These are phyloP conservation scores for Skeletonema menzelii DNA, from an alignment of 108 stramenopile genomes.

Conservation along the genomic window DNA sequence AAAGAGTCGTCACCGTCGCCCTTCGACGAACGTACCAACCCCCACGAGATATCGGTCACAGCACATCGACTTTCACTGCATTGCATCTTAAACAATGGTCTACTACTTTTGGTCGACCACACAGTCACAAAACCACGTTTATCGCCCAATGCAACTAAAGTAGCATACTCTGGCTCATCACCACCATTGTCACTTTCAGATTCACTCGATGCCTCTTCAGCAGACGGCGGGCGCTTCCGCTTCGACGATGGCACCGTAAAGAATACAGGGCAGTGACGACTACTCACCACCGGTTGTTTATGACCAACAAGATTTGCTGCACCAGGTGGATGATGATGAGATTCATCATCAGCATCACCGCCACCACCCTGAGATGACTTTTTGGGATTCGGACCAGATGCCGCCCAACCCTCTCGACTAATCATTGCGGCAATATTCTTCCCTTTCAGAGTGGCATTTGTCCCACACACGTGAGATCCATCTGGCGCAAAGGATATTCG, in stretches of 20 bases:
- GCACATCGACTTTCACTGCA: constrained; percentile 83
- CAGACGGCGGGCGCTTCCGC: background rate
- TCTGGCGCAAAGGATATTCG: constrained; percentile 86
- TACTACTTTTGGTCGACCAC: constrained; percentile 74
- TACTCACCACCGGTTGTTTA: constrained; percentile 84
- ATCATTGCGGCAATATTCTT: constrained; percentile 89
- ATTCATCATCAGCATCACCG: background rate
- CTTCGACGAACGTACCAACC: constrained; percentile 34
- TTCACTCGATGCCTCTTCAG: constrained; percentile 10
- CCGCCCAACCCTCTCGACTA: constrained; percentile 84
- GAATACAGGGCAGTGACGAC: constrained; percentile 79
- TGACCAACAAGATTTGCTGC: constrained; percentile 91
- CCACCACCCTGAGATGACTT: constrained; percentile 5
- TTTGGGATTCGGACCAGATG: constrained; percentile 48
- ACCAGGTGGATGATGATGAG: constrained; percentile 42
- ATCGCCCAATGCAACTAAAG: constrained; percentile 82
- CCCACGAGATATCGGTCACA: constrained; percentile 85
- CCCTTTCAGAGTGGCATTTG: constrained; percentile 81
- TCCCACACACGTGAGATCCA: constrained; percentile 83
- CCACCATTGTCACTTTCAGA: constrained; percentile 32
- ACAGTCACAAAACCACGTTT: constrained; percentile 85
- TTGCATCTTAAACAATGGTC: constrained; percentile 85
- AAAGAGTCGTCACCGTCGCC: constrained; percentile 39
- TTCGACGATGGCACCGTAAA: constrained; percentile 39
- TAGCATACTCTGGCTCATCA: constrained; percentile 82